These are phyloP conservation scores for Pseudocercospora cruenta DNA, from an alignment of 2,329 filamentous ascomycete species.

Conservation along the genomic window DNA sequence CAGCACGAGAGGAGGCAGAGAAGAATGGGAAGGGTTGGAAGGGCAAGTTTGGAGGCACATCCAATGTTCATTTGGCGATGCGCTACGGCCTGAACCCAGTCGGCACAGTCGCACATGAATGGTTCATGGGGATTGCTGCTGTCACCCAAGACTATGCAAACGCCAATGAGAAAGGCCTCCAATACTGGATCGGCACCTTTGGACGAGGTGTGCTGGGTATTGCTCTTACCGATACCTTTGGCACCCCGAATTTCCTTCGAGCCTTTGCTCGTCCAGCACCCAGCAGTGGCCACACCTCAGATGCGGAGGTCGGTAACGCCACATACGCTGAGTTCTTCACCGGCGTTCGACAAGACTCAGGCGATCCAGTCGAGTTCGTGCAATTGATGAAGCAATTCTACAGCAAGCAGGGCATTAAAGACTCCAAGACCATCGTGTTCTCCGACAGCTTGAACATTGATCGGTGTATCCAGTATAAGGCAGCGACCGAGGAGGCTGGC, in stretches of 20 bases:
- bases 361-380: slow-evolving; percentile 79
- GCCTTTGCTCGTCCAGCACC: slow-evolving; percentile 73
- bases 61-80: slow-evolving; percentile 97
- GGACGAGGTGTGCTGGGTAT: slow-evolving; percentile 75
- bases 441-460: slow-evolving; percentile 94
- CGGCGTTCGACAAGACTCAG: slow-evolving; percentile 87
- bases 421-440: slow-evolving; percentile 88
- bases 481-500: slow-evolving; percentile 74
- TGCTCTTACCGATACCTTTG: slow-evolving; percentile 94
- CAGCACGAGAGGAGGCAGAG: slow-evolving; percentile 72
- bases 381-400: slow-evolving; percentile 82
- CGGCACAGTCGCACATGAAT: slow-evolving; percentile 93
- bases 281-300: slow-evolving; percentile 29
- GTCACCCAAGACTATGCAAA: slow-evolving; percentile 82
- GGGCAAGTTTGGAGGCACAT: slow-evolving; percentile 83
- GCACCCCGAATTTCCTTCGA: slow-evolving; percentile 83
- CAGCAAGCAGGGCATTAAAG: slow-evolving; percentile 71
- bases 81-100: slow-evolving; percentile 82
- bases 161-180: slow-evolving; percentile 81
- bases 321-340: slow-evolving; percentile 82
- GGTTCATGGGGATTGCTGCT: slow-evolving; percentile 98
- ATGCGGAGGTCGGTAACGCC: slow-evolving; percentile 32
- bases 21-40: slow-evolving; percentile 59
- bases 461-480: slow-evolving; percentile 86
- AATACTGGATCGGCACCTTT: slow-evolving; percentile 90